Evolutionary conservation across 2,329 filamentous ascomycete species (phyloP).

Genomic region (Parafenestella ontariensis): DNA sequence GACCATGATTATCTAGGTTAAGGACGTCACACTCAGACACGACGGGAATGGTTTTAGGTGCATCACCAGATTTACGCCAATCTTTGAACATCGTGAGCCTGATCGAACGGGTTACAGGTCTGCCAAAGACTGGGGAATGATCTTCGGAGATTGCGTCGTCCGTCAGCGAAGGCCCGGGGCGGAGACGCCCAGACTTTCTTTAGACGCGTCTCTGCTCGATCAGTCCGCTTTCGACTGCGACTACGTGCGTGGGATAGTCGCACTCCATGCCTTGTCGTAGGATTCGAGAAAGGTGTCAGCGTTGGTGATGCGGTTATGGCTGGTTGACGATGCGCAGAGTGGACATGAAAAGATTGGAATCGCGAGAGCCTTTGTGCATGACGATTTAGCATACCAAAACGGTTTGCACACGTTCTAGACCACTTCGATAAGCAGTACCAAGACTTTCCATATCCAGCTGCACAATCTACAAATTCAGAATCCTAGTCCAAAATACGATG

Average conservation of each 20-base stretch:
- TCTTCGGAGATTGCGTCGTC: not conserved
- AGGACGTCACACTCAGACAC: not conserved
- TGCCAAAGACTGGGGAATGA: not conserved
- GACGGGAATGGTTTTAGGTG: not conserved
- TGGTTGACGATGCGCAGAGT: too few species aligned
- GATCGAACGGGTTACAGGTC: not conserved
- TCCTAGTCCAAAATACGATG: not conserved
- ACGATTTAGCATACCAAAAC: too few species aligned
- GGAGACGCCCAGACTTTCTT: too few species aligned
- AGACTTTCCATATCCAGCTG: not conserved
- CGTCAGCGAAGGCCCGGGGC: too few species aligned
- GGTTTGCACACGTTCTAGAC: not conserved
- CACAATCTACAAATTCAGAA: not conserved
- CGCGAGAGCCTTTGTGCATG: not conserved
- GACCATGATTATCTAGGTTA: not conserved
- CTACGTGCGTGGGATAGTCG: too few species aligned
- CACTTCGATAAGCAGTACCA: not conserved
- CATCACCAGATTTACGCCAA: not conserved
- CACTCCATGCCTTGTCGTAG: too few species aligned
- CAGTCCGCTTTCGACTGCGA: too few species aligned
- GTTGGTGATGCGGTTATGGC: too few species aligned
- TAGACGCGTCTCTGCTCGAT: too few species aligned
- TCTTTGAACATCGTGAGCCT: not conserved
- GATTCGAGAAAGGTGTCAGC: too few species aligned
- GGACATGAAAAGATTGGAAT: too few species aligned